These are phyloP conservation scores for Heterobasidion parviporum DNA, from an alignment of 1,284 basidiomycete genomes.

Conservation along the genomic window DNA sequence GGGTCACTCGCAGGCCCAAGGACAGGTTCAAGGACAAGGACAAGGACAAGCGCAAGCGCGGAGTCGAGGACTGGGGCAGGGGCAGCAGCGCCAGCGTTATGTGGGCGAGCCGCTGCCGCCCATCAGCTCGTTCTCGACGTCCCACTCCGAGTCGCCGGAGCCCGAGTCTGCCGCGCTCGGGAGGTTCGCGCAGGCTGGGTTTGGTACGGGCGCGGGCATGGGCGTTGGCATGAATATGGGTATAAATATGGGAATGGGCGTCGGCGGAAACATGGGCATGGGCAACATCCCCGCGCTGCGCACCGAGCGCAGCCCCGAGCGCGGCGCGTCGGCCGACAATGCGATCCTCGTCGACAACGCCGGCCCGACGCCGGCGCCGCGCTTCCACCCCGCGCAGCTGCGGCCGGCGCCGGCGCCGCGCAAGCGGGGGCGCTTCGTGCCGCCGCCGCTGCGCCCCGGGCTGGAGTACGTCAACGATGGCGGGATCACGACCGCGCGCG, in stretches of 20 bases:
- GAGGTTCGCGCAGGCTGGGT: neutral
- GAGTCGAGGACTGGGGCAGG: neutral
- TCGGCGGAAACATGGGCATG: neutral
- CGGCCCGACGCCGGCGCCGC: neutral
- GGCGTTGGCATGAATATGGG: neutral
- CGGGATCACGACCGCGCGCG: slow-evolving; percentile 1
- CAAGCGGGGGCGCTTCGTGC: slow-evolving; percentile 1
- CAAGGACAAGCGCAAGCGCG: neutral
- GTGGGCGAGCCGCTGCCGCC: neutral
- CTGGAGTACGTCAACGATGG: slow-evolving; percentile 4
- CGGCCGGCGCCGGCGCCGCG: slow-evolving; percentile 1
- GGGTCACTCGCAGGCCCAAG: neutral
- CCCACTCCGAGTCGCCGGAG: neutral
- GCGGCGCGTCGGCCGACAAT: neutral
- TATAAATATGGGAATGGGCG: too few relatives aligned
- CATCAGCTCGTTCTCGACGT: neutral
- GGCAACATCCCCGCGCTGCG: neutral
- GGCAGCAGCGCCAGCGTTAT: neutral
- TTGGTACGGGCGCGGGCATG: neutral
- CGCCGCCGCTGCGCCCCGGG: slow-evolving; percentile 7
- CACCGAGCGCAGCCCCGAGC: neutral
- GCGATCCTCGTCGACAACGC: neutral
- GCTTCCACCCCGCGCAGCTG: slow-evolving; percentile 3
- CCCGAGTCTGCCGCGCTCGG: neutral
- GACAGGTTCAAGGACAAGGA: neutral